Percentiles rank a stretch among this genome's conserved stretches.
phyloP scores from a whole-genome alignment of 306 rosid species.

The Acmispon strigosus region DNA sequence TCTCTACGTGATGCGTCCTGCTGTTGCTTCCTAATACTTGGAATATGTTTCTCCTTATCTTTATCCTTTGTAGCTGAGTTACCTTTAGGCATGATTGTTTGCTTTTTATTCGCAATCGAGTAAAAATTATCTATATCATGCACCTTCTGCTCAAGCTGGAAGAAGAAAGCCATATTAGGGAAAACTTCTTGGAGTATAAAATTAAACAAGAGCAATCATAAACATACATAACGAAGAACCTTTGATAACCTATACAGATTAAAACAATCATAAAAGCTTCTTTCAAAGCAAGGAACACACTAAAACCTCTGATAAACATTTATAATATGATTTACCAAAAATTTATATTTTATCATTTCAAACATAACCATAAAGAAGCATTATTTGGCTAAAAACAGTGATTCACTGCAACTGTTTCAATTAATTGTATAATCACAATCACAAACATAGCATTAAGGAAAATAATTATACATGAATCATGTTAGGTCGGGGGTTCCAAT shows the following conservation, averaged over 20 bases:
- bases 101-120: conserved; percentile 35
- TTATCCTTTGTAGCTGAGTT: conserved; percentile 53
- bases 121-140: conserved; percentile 54
- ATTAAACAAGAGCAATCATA: conserved; percentile 6
- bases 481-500: neutral
- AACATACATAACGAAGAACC: neutral
- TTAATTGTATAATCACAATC: neutral
- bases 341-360: neutral
- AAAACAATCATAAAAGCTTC: neutral
- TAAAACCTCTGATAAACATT: neutral
- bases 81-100: conserved; percentile 39
- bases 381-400: neutral
- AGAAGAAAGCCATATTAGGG: conserved; percentile 1
- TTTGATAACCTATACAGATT: neutral
- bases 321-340: neutral
- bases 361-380: neutral
- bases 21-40: conserved; percentile 72
- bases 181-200: neutral
- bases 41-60: conserved; percentile 61
- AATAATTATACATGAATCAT: neutral
- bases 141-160: conserved; percentile 69
- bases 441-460: neutral
- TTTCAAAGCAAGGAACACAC: neutral
- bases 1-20: conserved; percentile 73
- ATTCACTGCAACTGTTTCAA: neutral